Percentiles rank a stretch among this genome's conserved stretches.
Conservation (phyloP, 805 yeast species). For the Tetrapisispora nanseiensis region DNA sequence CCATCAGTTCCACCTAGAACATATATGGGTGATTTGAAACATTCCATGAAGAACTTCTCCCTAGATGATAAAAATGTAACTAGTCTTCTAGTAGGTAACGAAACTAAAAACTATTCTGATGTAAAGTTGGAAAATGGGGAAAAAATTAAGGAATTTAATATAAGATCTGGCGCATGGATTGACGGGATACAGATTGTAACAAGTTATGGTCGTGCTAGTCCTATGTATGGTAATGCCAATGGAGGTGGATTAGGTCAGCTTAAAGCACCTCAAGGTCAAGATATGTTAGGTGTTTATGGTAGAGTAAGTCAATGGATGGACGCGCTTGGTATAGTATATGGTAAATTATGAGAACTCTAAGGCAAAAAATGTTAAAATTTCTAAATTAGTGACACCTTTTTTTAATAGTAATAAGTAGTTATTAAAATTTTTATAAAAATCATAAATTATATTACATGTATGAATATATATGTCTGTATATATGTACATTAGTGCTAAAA, state of each 20-base stretch:
- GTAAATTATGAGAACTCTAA: constrained; percentile 6
- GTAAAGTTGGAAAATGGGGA: constrained; percentile 52
- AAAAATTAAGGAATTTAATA: constrained; percentile 43
- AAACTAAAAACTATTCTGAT: constrained; percentile 44
- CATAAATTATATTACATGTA: neutral
- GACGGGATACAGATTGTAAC: constrained; percentile 78
- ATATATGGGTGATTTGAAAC: constrained; percentile 28
- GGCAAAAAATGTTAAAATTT: no score
- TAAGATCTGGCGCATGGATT: constrained; percentile 80
- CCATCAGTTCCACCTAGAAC: constrained; percentile 43
- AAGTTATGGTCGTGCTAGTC: constrained; percentile 41
- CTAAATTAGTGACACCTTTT: no score
- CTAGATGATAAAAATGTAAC: constrained; percentile 6
- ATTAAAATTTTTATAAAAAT: no score
- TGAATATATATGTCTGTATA: neutral
- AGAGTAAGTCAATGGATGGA: constrained; percentile 60
- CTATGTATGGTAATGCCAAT: constrained; percentile 53
- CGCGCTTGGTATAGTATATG: constrained; percentile 62
- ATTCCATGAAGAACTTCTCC: constrained; percentile 15
- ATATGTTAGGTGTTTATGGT: constrained; percentile 65
- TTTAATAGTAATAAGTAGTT: no score
- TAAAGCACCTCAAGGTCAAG: constrained; percentile 52
- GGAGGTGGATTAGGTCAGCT: constrained; percentile 59
- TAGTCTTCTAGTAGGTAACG: constrained; percentile 39
- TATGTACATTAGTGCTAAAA: no score